Conservation (phyloP, 805 yeast genomes). For the Candida xiaguanensis region DNA sequence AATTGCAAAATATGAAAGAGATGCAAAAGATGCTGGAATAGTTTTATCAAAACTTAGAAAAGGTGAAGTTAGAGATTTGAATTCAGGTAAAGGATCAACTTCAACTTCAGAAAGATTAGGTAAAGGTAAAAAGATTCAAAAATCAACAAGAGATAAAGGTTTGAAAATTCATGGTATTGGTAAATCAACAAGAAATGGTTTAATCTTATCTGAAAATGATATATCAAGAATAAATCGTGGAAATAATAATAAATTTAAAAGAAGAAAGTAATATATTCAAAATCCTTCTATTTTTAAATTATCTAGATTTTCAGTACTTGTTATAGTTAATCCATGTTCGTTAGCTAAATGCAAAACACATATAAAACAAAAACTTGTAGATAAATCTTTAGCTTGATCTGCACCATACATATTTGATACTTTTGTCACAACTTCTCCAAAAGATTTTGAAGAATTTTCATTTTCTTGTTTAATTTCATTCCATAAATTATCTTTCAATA, state of each 20-base stretch:
- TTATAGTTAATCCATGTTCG: conserved; percentile 37
- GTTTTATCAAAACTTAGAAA: conserved; percentile 68
- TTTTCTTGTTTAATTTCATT: conserved; percentile 23
- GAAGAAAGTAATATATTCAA: conserved; percentile 5
- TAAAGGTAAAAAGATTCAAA: conserved; percentile 33
- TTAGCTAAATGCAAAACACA: conserved; percentile 43
- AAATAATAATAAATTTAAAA: conserved; percentile 5
- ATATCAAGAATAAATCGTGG: conserved; percentile 44
- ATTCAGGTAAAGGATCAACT: conserved; percentile 53
- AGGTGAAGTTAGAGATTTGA: conserved; percentile 59
- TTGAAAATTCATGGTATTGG: conserved; percentile 76
- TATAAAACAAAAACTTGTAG: conserved; percentile 45
- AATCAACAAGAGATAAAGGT: conserved; percentile 66
- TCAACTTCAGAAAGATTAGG: conserved; percentile 52
- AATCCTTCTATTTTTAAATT: conserved; percentile 29
- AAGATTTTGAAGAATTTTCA: conserved; percentile 19
- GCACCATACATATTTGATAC: conserved; percentile 31
- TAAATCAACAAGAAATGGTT: conserved; percentile 71
- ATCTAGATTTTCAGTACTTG: conserved; percentile 28
- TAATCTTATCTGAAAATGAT: conserved; percentile 65
- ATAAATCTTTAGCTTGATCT: conserved; percentile 39
- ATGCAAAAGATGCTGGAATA: conserved; percentile 88
- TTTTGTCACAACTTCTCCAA: conserved; percentile 31
- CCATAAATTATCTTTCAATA: conserved; percentile 41
- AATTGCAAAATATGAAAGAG: conserved; percentile 58